Base-by-base conservation (phyloP, 805 yeast genomes). In the Wickerhamiella allomyrinae region DNA sequence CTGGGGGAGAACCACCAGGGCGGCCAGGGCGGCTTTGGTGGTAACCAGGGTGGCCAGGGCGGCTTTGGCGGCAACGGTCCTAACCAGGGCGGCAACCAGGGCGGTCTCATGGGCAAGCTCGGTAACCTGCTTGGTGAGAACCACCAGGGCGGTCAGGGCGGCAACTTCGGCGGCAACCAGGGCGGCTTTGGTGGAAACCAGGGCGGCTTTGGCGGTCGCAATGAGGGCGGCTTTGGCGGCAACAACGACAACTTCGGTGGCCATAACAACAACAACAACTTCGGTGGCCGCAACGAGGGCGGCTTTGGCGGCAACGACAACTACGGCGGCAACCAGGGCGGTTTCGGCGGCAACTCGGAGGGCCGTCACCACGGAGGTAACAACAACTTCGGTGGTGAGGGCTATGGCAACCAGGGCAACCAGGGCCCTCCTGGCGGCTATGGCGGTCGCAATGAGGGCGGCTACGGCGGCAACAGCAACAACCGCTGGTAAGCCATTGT, bases 1-100 rank as follows among this genome's bases (percentile, higher is more conserved):
- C 11, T 14, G 17, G 29, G 55, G 56, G 19, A 34, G 37, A 17
- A 42, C 46, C 31, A 40, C 44, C 40, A 46, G 48, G 41, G 34
- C 48, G n/a, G n/a, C 36, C 21, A 33, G 20, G 34, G 40, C 15
- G 34, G 33, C 37, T 41, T 41, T 25, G 54, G 52, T 42, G 56
- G 56, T 43, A 59, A 55, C 44, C 40, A 51, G 7, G 24, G 34
- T 11, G 33, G 31, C 39, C 39, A 41, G 20, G 54, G 52, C 43
- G 56, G 56, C n/a, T n/a, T n/a, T n/a, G n/a, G n/a, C 44, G 59
- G 55, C 45, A 42, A 52, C 41, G 38, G 31, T 37, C n/a, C 19
- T 19, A 27, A 17, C 21, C 11, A 20, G 10, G 33, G 34, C 21
- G 23, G 40, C 14, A 14, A 14, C 24, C 19, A 13, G n/a, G 34